phyloP scores from a whole-genome alignment of 2,329 filamentous ascomycete species.

The Phyllosticta ampelicida region DNA sequence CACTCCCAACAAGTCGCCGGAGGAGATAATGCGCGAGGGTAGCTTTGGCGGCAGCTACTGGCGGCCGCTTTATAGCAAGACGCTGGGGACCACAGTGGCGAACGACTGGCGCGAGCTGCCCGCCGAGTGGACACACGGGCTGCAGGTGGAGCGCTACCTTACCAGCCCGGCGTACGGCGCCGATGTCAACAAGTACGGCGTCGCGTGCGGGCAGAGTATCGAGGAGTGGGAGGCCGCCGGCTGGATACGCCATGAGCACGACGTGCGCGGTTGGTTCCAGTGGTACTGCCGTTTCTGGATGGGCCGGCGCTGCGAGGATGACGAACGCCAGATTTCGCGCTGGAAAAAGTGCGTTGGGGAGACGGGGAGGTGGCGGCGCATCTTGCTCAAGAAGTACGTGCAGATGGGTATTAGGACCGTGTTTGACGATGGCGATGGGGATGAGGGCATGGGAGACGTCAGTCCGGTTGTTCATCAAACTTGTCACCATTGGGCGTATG shows the following conservation, averaged over 20 bases:
- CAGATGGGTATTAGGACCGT: conserved; percentile 38
- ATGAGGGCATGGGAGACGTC: conserved; percentile 32
- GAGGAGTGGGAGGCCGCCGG: conserved; percentile 46
- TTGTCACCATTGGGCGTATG: conserved; percentile 46
- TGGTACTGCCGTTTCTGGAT: conserved; percentile 46
- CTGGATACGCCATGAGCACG: conserved; percentile 44
- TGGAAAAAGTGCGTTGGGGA: conserved; percentile 45
- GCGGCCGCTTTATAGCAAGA: conserved; percentile 36
- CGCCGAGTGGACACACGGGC: conserved; percentile 30
- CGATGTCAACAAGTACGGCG: conserved; percentile 43
- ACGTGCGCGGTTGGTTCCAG: conserved; percentile 47
- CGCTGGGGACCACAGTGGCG: conserved; percentile 31
- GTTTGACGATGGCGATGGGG: conserved; percentile 32
- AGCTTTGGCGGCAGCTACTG: conserved; percentile 44
- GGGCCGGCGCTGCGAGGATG: conserved; percentile 41
- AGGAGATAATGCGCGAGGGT: conserved; percentile 42
- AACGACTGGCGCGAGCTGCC: conserved; percentile 41
- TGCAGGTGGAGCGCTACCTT: conserved; percentile 32
- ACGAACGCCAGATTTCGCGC: conserved; percentile 41
- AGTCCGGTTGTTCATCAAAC: conserved; percentile 48
- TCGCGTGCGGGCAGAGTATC: conserved; percentile 43
- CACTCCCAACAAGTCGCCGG: conserved; percentile 43
- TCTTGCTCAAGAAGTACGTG: conserved; percentile 43
- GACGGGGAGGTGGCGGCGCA: conserved; percentile 41
- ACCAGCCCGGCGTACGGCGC: conserved; percentile 34